Conservation (phyloP, 345 rosid genomes). For the Isatis tinctoria region DNA sequence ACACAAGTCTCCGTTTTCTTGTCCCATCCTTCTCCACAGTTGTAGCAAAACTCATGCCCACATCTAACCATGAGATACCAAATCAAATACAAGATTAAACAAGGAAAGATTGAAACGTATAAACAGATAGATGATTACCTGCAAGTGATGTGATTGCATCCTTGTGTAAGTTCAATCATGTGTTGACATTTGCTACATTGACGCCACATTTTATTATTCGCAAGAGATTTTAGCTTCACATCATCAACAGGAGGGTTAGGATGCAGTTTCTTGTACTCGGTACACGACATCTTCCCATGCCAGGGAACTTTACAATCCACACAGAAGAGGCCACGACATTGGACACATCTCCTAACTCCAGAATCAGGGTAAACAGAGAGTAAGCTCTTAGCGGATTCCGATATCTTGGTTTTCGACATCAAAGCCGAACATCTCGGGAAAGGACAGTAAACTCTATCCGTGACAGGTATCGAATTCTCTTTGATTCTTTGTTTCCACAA, state of each 20-base stretch:
- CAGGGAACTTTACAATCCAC: slow-evolving; percentile 79
- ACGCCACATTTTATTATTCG: slow-evolving; percentile 48
- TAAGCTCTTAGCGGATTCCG: slow-evolving; percentile 35
- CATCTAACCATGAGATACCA: slow-evolving; percentile 37
- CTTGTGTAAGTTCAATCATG: slow-evolving; percentile 50
- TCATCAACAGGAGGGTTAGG: slow-evolving; percentile 43
- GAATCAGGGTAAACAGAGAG: no score
- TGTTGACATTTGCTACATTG: slow-evolving; percentile 48
- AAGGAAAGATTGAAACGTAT: neutral
- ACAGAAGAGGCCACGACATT: slow-evolving; percentile 59
- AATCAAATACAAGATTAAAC: neutral
- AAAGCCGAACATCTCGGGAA: slow-evolving; percentile 72
- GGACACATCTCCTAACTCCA: slow-evolving; percentile 59
- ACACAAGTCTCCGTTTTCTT: slow-evolving; percentile 32
- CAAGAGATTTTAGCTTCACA: slow-evolving; percentile 45
- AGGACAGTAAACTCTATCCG: slow-evolving; percentile 79
- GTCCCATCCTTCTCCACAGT: slow-evolving; percentile 50
- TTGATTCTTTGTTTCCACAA: slow-evolving; percentile 22
- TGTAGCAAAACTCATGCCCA: slow-evolving; percentile 55
- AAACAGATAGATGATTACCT: no score
- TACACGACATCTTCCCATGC: slow-evolving; percentile 56
- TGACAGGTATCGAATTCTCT: slow-evolving; percentile 61
- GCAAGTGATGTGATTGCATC: slow-evolving; percentile 65
- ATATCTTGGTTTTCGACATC: slow-evolving; percentile 58
- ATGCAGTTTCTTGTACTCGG: slow-evolving; percentile 40